phyloP scores from a whole-genome alignment of 139 green algal genomes.

The Chlamydomonas sphaeroides region DNA sequence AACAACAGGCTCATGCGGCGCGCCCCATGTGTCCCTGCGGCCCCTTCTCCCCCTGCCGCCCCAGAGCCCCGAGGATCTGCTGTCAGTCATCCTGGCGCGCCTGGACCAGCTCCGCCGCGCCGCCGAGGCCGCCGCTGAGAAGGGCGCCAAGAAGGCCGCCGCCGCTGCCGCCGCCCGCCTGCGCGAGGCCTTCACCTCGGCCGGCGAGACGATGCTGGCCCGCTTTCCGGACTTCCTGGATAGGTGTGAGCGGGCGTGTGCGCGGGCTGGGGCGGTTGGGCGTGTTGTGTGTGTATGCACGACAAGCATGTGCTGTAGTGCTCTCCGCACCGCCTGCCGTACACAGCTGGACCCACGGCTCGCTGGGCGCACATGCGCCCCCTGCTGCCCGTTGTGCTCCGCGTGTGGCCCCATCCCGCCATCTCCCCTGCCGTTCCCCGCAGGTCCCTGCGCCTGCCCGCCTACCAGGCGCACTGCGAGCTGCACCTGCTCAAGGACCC shows the following conservation, averaged over 20 bases:
- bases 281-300: not conserved
- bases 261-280: too few species aligned
- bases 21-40: too few species aligned
- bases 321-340: too few species aligned
- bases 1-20: too few species aligned
- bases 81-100: constrained; percentile 75
- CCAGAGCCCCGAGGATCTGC: constrained; percentile 69
- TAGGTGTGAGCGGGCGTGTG: not conserved
- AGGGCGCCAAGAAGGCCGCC: not conserved
- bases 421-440: not conserved
- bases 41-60: too few species aligned
- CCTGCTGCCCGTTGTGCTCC: too few species aligned
- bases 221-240: constrained; percentile 75
- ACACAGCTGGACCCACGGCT: too few species aligned
- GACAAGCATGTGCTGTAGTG: not conserved
- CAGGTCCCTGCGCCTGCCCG: constrained; percentile 55
- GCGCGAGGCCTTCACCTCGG: constrained; percentile 45
- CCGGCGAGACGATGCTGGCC: constrained; percentile 48
- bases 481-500: constrained; percentile 55
- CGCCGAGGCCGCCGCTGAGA: not conserved
- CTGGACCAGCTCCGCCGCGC: constrained; percentile 68
- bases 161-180: constrained; percentile 4
- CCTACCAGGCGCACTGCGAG: constrained; percentile 82
- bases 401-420: too few species aligned
- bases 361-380: too few species aligned